A percentile compares a stretch with the other conserved stretches of the same genome.
phyloP scores from a whole-genome alignment of 75 land plant genomes.

The Pinus albicaulis region DNA sequence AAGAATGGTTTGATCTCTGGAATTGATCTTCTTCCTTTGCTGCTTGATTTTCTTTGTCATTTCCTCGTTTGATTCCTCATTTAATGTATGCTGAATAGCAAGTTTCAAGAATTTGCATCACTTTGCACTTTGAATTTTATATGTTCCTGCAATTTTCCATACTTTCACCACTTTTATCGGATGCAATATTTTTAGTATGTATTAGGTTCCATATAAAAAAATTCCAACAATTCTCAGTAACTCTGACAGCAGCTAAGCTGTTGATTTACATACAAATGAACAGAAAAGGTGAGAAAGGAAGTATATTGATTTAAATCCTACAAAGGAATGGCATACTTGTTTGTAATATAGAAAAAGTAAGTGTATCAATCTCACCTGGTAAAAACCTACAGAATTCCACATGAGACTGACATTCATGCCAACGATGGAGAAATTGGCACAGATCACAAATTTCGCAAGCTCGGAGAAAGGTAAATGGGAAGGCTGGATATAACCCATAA shows the following conservation, averaged over 20 bases:
- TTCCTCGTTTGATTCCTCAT: no score
- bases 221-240: neutral
- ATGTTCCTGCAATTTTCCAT: neutral
- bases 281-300: no score
- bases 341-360: neutral
- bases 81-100: no score
- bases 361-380: constrained; percentile 60
- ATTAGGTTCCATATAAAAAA: neutral
- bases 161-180: neutral
- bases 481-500: constrained; percentile 80
- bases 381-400: constrained; percentile 98
- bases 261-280: neutral
- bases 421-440: constrained; percentile 95
- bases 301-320: no score
- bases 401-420: constrained; percentile 99
- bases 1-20: no score
- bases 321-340: neutral
- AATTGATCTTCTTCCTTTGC: no score
- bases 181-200: neutral
- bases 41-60: no score
- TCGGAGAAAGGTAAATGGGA: constrained; percentile 77
- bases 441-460: constrained; percentile 76
- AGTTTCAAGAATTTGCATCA: neutral
- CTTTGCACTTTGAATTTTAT: neutral
- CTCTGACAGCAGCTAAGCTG: neutral